These are phyloP conservation scores for Heterobasidion occidentale DNA, from an alignment of 1,284 basidiomycete species.

Conservation along the genomic window DNA sequence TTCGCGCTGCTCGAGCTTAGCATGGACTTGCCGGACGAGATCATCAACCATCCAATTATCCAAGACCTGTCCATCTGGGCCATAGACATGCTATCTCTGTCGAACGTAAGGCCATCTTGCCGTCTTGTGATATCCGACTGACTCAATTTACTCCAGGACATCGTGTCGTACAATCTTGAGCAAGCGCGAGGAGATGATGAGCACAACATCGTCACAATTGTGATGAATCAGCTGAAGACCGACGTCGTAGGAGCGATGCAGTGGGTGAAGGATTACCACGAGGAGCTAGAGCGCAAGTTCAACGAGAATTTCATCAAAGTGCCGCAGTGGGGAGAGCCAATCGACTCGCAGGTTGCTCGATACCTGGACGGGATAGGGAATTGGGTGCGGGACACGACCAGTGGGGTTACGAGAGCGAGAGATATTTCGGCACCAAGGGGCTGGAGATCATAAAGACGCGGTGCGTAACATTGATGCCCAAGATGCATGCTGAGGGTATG, in stretches of 20 bases:
- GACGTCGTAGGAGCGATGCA: conserved; percentile 26
- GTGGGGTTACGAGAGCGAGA: conserved; percentile 34
- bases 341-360: conserved; percentile 21
- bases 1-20: conserved; percentile 29
- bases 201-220: conserved; percentile 36
- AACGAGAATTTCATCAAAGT: conserved; percentile 17
- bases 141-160: conserved; percentile 21
- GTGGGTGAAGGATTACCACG: conserved; percentile 19
- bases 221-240: conserved; percentile 28
- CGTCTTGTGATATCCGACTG: neutral
- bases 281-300: conserved; percentile 19
- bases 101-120: conserved; percentile 23
- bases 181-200: conserved; percentile 33
- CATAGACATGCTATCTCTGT: conserved; percentile 34
- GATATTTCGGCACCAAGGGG: conserved; percentile 32
- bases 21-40: conserved; percentile 32
- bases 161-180: conserved; percentile 34
- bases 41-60: conserved; percentile 30
- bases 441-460: conserved; percentile 21
- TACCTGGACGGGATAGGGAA: conserved; percentile 34
- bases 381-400: conserved; percentile 33
- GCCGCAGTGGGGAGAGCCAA: conserved; percentile 23
- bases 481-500: conserved; percentile 8
- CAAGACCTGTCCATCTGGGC: conserved; percentile 21
- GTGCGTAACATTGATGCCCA: conserved; percentile 6